Conservation (phyloP, 1,284 basidiomycete genomes). For the Boletus semigastroideus region DNA sequence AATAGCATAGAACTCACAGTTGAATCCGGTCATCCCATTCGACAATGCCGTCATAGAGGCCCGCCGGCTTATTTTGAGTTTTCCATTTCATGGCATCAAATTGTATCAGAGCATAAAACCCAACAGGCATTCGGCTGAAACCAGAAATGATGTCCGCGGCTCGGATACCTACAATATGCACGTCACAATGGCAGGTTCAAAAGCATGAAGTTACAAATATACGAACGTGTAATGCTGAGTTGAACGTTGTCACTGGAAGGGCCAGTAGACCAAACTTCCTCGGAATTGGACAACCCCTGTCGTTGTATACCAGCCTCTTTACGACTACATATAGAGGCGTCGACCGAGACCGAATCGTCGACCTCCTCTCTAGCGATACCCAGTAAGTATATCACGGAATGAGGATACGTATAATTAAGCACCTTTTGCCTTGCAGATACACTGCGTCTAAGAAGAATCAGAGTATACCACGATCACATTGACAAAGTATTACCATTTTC, state of each 20-base stretch:
- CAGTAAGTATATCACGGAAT: no score
- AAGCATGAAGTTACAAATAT: background rate
- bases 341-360: no score
- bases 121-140: conserved; percentile 12
- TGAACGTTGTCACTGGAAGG: background rate
- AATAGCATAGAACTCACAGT: conserved; percentile 3
- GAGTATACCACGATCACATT: no score
- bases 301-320: background rate
- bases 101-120: conserved; percentile 13
- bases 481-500: background rate
- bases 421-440: background rate
- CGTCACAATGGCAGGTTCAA: background rate
- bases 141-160: background rate
- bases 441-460: background rate
- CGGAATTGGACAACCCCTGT: no score
- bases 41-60: background rate
- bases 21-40: conserved; percentile 16
- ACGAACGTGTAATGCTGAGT: conserved; percentile 2
- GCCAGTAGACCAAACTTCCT: no score
- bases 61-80: conserved; percentile 8
- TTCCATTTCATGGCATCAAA: background rate
- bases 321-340: background rate
- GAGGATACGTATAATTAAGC: background rate
- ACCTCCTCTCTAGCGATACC: background rate
- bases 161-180: conserved; percentile 6